Conservation (phyloP, 176 grass and related monocot genomes). For the Oryza brachyantha region DNA sequence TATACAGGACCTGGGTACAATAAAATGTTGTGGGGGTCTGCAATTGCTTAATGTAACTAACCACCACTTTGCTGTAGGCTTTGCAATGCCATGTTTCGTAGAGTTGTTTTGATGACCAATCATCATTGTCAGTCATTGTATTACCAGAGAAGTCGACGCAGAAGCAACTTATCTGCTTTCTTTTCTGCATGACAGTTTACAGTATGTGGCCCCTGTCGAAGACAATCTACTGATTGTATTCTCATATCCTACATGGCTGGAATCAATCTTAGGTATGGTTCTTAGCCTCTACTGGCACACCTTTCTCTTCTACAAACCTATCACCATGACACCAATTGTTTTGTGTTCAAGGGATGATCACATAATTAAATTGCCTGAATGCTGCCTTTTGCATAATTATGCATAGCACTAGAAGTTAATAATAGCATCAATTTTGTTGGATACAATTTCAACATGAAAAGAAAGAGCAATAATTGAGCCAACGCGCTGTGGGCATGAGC, state of each 20-base stretch:
- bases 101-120: not conserved
- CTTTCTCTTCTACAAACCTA: not conserved
- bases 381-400: not conserved
- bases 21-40: not conserved
- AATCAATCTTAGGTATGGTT: slow-evolving; percentile 4
- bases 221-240: not conserved
- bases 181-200: not conserved
- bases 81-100: not conserved
- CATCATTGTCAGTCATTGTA: not conserved
- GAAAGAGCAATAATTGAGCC: not conserved
- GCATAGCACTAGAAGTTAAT: not conserved
- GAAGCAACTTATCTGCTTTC: not conserved
- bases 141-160: not conserved
- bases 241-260: slow-evolving; percentile 1
- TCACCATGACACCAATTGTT: not conserved
- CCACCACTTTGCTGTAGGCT: not conserved
- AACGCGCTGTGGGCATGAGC: not conserved
- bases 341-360: not conserved
- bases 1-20: not conserved
- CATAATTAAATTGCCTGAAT: not conserved
- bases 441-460: not conserved
- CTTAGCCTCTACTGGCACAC: not conserved
- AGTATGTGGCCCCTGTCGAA: not conserved
- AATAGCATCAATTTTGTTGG: not conserved
- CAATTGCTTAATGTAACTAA: not conserved